Evolutionary conservation across 345 rosid species (phyloP), one percentile per base, ranked within the genome.

Genomic region (Noccaea caerulescens): DNA sequence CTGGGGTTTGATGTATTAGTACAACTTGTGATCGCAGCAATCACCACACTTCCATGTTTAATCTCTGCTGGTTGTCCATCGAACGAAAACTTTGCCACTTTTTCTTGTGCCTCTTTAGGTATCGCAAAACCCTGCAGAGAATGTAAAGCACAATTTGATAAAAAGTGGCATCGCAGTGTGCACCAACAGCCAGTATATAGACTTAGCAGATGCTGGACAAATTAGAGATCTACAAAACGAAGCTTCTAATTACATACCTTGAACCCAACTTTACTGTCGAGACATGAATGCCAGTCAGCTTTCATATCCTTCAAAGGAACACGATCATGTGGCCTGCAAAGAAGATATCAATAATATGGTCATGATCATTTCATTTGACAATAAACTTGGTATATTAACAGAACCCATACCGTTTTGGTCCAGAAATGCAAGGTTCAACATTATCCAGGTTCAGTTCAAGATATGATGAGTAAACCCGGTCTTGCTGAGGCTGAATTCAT

Each of bases 1-100:
- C 96, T 94, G 57, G 99, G 99, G 69, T 94, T 94, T 79, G 99
- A 94, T 64, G 99, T 94, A 78, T 94, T 94, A 57, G 99, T 94
- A 75, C 99, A 94, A 53, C 99, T 94, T 23, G 98, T 94, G 63
- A 94, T 94, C 68, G 99, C 99, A 70, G 98, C 96, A 82, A 94
- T 94, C 77, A 94, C 99, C 30, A 94, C 98, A 86, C 95, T 92
- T 43, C 99, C 98, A 69, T 94, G 99, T 88, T 84, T 89, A 63
- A 94, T 81, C 78, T 89, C 99, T 42, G 99, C 97, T 56, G 86
- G 91, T 69, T 84, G 79, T 65, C 97, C 97, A 54, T 86, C 79
- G 82, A 91, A 94, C 53, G 96, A 84, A 79, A 94, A 94, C 27
- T 82, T 88, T 11, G 81, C 93, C 56, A 91, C 86, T 68, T 88